phyloP scores from a whole-genome alignment of 1,284 basidiomycete species.

The Rhodotorula glutinis region DNA sequence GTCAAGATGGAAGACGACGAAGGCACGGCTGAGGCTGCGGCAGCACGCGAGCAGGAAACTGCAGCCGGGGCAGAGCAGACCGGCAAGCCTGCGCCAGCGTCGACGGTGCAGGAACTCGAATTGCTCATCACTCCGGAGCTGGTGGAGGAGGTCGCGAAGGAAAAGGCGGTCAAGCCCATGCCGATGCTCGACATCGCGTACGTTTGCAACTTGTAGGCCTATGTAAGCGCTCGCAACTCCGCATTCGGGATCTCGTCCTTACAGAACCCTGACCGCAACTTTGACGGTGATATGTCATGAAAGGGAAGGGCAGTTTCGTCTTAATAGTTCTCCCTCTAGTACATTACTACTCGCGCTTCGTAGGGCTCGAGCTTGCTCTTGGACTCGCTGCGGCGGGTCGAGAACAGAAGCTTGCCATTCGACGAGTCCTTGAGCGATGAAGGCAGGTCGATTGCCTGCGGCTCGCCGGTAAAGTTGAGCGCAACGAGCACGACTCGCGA shows the following conservation, averaged over 20 bases:
- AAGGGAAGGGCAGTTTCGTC: too few species aligned
- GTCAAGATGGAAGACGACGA: slow-evolving; percentile 13
- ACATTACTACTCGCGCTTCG: slow-evolving; percentile 10
- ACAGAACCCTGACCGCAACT: too few species aligned
- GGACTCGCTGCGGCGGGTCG: not conserved
- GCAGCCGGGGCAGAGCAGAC: slow-evolving; percentile 29
- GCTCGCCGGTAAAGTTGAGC: slow-evolving; percentile 56
- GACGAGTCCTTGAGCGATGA: not conserved
- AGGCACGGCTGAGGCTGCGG: not conserved
- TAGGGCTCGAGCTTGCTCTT: slow-evolving; percentile 7
- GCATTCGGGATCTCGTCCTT: too few species aligned
- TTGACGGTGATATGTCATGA: too few species aligned
- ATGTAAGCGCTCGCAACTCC: too few species aligned
- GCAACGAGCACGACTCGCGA: slow-evolving; percentile 51
- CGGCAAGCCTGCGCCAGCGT: too few species aligned
- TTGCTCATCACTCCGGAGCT: slow-evolving; percentile 66
- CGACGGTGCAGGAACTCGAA: slow-evolving; percentile 45
- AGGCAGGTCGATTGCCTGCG: slow-evolving; percentile 29
- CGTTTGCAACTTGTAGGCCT: slow-evolving; percentile 8
- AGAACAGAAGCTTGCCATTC: not conserved
- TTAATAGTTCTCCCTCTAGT: not conserved
- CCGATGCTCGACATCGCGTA: slow-evolving; percentile 31
- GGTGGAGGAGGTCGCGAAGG: slow-evolving; percentile 65
- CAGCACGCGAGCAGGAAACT: slow-evolving; percentile 20
- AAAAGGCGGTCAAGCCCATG: slow-evolving; percentile 59